Evolutionary conservation across 306 rosid species (phyloP).

Genomic region (Amphicarpaea edgeworthii): DNA sequence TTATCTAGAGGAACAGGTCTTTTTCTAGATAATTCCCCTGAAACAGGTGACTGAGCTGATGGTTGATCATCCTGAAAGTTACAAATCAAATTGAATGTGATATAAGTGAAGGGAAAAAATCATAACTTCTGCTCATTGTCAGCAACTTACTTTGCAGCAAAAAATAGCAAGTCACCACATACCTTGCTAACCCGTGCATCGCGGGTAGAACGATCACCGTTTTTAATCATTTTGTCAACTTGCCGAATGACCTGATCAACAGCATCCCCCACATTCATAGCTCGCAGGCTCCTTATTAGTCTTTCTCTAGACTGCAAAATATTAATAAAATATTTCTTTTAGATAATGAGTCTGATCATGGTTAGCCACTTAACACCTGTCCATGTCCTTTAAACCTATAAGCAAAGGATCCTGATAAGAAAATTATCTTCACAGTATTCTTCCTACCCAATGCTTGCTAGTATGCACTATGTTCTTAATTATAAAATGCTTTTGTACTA

Average conservation of each 20-base stretch:
- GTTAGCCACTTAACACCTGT: constrained; percentile 25
- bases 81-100: constrained; percentile 32
- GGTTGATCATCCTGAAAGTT: constrained; percentile 74
- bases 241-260: constrained; percentile 96
- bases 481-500: constrained; percentile 32
- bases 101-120: constrained; percentile 7
- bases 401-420: constrained; percentile 26
- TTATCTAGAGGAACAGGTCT: constrained; percentile 68
- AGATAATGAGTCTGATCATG: constrained; percentile 28
- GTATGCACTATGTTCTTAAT: constrained; percentile 9
- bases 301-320: constrained; percentile 86
- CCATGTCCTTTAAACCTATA: constrained; percentile 19
- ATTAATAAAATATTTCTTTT: constrained; percentile 34
- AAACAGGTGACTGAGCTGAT: constrained; percentile 64
- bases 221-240: constrained; percentile 85
- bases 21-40: constrained; percentile 73
- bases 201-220: constrained; percentile 77
- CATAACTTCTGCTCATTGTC: constrained; percentile 27
- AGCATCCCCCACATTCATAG: constrained; percentile 95
- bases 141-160: constrained; percentile 31
- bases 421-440: constrained; percentile 11
- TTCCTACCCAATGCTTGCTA: constrained; percentile 23
- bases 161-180: constrained; percentile 18
- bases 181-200: constrained; percentile 85
- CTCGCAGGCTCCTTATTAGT: constrained; percentile 79